phyloP scores from a whole-genome alignment of 2,329 filamentous ascomycete genomes.

The Trichoderma oligosporum region DNA sequence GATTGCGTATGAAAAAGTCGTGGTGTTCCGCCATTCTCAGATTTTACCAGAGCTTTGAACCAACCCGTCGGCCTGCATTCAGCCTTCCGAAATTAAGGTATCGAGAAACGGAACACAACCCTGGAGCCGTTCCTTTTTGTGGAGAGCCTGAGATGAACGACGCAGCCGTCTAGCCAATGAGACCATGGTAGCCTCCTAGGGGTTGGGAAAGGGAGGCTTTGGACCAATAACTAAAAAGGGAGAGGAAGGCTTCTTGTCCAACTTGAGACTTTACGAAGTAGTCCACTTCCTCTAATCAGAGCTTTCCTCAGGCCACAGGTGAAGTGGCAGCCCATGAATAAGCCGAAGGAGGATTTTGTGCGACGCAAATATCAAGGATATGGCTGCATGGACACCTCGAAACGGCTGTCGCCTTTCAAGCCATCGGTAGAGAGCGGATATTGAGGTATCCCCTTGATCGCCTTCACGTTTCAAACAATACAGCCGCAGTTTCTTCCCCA shows the following conservation, averaged over 20 bases:
- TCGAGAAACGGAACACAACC: neutral
- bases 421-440: neutral
- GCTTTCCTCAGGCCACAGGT: neutral
- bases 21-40: neutral
- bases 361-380: neutral
- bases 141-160: neutral
- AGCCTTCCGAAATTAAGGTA: constrained; percentile 1
- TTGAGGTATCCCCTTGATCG: neutral
- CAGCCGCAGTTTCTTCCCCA: neutral
- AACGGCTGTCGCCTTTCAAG: neutral
- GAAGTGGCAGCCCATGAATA: neutral
- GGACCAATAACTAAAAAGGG: constrained; percentile 2
- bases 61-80: neutral
- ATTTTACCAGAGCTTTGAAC: neutral
- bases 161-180: neutral
- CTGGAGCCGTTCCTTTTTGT: neutral
- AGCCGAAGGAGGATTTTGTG: constrained; percentile 1
- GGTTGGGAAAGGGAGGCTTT: neutral
- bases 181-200: neutral
- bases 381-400: neutral
- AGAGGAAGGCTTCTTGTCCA: constrained; percentile 4
- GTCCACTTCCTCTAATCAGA: neutral
- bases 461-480: neutral
- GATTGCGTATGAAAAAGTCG: neutral
- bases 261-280: neutral